Percentiles rank a stretch among this genome's conserved stretches.
Evolutionary conservation across 2,329 filamentous ascomycete species (phyloP).

Genomic region (Tolypocladium ophioglossoides): DNA sequence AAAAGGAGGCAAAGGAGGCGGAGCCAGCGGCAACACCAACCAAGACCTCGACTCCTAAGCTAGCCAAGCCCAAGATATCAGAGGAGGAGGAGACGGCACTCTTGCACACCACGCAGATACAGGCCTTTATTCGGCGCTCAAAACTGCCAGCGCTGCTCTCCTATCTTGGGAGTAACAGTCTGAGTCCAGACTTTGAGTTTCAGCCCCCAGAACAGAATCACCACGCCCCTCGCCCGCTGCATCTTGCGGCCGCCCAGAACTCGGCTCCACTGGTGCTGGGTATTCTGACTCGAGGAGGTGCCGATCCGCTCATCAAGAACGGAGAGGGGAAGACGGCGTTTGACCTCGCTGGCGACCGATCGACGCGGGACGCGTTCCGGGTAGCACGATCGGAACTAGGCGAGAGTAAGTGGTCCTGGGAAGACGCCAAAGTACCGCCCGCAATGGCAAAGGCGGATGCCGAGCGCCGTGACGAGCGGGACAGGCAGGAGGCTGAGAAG

Average conservation of each 20-base stretch:
- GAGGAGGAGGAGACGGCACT: slow-evolving; percentile 77
- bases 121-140: slow-evolving; percentile 76
- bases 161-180: slow-evolving; percentile 67
- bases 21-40: slow-evolving; percentile 22
- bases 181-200: slow-evolving; percentile 66
- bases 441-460: slow-evolving; percentile 62
- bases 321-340: slow-evolving; percentile 76
- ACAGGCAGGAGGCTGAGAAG: slow-evolving; percentile 56
- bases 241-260: slow-evolving; percentile 76
- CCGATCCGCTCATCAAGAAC: slow-evolving; percentile 63
- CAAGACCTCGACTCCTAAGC: slow-evolving; percentile 34
- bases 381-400: slow-evolving; percentile 76
- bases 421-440: slow-evolving; percentile 59
- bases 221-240: slow-evolving; percentile 74
- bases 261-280: slow-evolving; percentile 66
- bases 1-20: slow-evolving; percentile 36
- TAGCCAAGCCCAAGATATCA: slow-evolving; percentile 52
- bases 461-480: slow-evolving; percentile 56
- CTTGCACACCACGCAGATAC: slow-evolving; percentile 81
- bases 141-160: slow-evolving; percentile 80
- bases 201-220: slow-evolving; percentile 60
- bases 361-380: slow-evolving; percentile 84
- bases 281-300: slow-evolving; percentile 62
- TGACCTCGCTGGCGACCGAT: slow-evolving; percentile 74
- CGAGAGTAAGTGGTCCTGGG: slow-evolving; percentile 70